Conservation (phyloP, 768 basidiomycete genomes). For the Sarcomyxa edulis region DNA sequence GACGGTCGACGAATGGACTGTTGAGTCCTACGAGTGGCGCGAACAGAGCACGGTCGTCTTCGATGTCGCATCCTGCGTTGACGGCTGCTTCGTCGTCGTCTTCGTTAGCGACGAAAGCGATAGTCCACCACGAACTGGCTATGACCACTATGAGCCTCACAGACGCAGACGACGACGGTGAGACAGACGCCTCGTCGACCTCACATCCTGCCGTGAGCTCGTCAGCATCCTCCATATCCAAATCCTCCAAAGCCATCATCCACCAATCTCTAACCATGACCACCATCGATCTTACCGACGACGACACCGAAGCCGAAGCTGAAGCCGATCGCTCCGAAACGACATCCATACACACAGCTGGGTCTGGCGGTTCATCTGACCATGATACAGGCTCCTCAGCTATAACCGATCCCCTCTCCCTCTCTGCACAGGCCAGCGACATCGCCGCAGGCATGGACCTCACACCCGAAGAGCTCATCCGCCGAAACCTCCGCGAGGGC, state of each 20-base stretch:
- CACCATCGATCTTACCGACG: constrained; percentile 5
- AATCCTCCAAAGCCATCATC: neutral
- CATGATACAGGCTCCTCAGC: constrained; percentile 37
- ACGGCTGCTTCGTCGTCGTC: too few relatives aligned
- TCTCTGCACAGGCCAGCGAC: constrained; percentile 13
- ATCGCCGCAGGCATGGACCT: constrained; percentile 19
- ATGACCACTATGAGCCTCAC: too few relatives aligned
- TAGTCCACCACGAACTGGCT: too few relatives aligned
- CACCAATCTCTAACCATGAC: neutral
- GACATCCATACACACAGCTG: constrained; percentile 35
- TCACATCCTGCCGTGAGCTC: too few relatives aligned
- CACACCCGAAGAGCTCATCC: constrained; percentile 16
- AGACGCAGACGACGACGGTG: too few relatives aligned
- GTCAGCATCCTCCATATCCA: constrained; percentile 3
- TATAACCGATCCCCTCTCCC: constrained; percentile 45
- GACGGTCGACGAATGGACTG: too few relatives aligned
- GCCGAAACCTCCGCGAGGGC: constrained; percentile 12
- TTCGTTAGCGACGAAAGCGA: too few relatives aligned
- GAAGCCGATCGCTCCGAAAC: constrained; percentile 37
- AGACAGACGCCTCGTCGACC: too few relatives aligned
- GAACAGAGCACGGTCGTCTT: too few relatives aligned
- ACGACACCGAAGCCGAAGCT: constrained; percentile 20
- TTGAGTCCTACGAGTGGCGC: too few relatives aligned
- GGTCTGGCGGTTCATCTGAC: constrained; percentile 33
- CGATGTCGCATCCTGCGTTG: too few relatives aligned